Percentiles rank a stretch among this genome's conserved stretches.
Evolutionary conservation across 2,329 filamentous ascomycete genomes (phyloP).

Genomic region (Nigrospora osmanthi): DNA sequence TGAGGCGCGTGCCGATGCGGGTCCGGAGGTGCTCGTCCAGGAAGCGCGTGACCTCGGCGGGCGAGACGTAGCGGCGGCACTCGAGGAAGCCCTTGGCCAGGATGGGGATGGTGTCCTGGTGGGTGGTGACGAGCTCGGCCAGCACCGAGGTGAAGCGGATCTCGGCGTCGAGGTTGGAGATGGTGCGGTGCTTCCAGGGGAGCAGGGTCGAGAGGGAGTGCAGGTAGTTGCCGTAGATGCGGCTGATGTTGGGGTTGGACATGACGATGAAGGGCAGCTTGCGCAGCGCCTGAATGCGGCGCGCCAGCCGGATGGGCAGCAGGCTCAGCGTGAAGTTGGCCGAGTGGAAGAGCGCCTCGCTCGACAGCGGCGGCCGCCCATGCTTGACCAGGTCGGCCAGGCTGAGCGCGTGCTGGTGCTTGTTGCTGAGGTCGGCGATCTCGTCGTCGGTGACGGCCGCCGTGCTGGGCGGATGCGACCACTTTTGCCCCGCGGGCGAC

Average conservation of each 20-base stretch:
- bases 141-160: conserved; percentile 87
- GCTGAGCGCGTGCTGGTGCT: conserved; percentile 73
- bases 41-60: conserved; percentile 78
- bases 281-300: conserved; percentile 85
- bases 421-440: conserved; percentile 69
- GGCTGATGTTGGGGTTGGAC: conserved; percentile 89
- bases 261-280: conserved; percentile 97
- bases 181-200: conserved; percentile 64
- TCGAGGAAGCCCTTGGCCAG: conserved; percentile 90
- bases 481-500: conserved; percentile 13
- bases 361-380: conserved; percentile 77
- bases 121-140: conserved; percentile 89
- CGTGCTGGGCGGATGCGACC: conserved; percentile 34
- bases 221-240: conserved; percentile 93
- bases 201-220: conserved; percentile 87
- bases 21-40: conserved; percentile 90
- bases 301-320: conserved; percentile 83
- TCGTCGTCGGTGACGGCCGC: conserved; percentile 62
- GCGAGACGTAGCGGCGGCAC: conserved; percentile 80
- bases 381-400: conserved; percentile 81
- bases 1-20: conserved; percentile 85
- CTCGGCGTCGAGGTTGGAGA: conserved; percentile 77
- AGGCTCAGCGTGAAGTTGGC: conserved; percentile 94
- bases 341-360: conserved; percentile 73
- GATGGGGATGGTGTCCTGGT: conserved; percentile 88